Evolutionary conservation across 139 green algal genomes (phyloP).

Genomic region (Closterium sp.): DNA sequence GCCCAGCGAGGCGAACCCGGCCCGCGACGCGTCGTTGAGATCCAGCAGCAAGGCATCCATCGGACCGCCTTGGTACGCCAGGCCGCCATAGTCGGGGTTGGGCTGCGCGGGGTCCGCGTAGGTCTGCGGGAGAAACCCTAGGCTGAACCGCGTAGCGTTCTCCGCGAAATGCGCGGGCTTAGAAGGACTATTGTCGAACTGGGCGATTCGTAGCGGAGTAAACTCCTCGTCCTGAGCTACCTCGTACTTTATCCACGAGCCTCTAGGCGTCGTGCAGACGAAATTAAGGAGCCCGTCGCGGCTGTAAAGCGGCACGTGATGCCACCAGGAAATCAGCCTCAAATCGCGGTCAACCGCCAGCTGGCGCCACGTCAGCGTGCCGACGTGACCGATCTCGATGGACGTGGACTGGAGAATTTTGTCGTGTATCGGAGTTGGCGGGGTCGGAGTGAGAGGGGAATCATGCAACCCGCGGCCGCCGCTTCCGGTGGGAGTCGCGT

Average conservation of each 20-base stretch:
- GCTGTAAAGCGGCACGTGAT: conserved; percentile 14
- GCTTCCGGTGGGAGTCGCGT: background rate
- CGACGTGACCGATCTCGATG: background rate
- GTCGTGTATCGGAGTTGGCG: background rate
- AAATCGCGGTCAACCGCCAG: background rate
- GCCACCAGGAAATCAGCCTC: conserved; percentile 17
- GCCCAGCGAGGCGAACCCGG: background rate
- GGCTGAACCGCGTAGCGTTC: background rate
- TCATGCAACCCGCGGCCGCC: background rate
- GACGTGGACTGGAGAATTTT: background rate
- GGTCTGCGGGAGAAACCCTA: conserved; percentile 11
- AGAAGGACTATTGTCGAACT: background rate
- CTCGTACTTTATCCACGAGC: conserved; percentile 24
- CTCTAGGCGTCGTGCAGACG: conserved; percentile 18
- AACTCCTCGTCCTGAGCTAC: conserved; percentile 4
- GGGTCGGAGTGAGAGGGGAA: background rate
- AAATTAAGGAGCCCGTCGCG: conserved; percentile 13
- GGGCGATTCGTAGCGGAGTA: background rate
- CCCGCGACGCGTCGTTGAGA: background rate
- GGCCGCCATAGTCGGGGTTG: conserved; percentile 18
- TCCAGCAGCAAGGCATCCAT: background rate
- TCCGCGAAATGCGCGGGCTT: background rate
- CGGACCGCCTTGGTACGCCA: background rate
- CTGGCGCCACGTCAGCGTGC: background rate
- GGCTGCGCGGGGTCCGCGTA: conserved; percentile 15